Evolutionary conservation across 164 flowering plant genomes (phyloP), one percentile per base, ranked within the genome.

Genomic region (Euptelea pleiosperma): DNA sequence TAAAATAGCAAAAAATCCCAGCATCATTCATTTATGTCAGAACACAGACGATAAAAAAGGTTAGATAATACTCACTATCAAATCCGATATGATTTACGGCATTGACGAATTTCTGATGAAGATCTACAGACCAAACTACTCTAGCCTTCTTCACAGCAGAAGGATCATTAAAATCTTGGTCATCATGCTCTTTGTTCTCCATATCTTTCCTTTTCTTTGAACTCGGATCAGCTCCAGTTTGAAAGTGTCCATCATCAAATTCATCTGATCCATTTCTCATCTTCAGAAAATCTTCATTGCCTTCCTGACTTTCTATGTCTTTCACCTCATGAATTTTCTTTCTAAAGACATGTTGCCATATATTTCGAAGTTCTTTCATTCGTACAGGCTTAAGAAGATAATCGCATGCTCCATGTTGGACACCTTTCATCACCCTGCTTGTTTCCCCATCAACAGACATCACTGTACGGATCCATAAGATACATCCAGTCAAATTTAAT

Each of bases 401-500:
- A 60, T 93, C 99, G 53, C 97, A 93, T 0, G 99, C 99, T 36
- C 99, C 99, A 58, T 93, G 99, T 51, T 90, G 96, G 36, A 93
- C 97, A 0, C 99, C 99, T 72, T 86, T 90, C 99, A 88, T 89
- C 18, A 93, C 99, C 60, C 99, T 75, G 70, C 92, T 90, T 24
- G 89, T 90, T 70, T 93, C 99, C 30, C 97, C 99, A 70, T 93
- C 97, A 15, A 90, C 99, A 55, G 99, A 93, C 99, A 93, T 93
- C 97, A 93, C 99, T 93, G 82, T 58, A 48, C 4, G 57, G 19
- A 43, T 55, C 56, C 56, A 68, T 9, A 57, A 37, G 40, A 35
- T 30, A 24, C 19, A 51, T 28, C 19, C 55, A 1, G 26, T 70
- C 33, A 57, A 43, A 21, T n/a, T n/a, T n/a, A n/a, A n/a, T n/a